phyloP scores from a whole-genome alignment of 148 eudicot genomes.

The Pouteria glomerata region DNA sequence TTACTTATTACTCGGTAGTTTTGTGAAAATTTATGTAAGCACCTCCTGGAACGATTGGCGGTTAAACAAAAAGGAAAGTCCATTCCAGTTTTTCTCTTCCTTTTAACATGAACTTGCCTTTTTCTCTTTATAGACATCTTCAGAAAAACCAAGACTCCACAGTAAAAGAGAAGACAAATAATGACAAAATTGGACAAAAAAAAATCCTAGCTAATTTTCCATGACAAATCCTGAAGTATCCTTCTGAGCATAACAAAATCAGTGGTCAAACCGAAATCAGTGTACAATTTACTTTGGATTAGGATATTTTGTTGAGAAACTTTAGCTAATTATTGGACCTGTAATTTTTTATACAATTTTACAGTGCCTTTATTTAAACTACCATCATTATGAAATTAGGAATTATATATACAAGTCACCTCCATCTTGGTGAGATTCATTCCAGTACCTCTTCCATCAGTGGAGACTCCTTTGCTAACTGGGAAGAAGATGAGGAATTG shows the following conservation, averaged over 20 bases:
- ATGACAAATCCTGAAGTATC: background rate
- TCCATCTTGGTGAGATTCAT: background rate
- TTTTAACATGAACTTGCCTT: background rate
- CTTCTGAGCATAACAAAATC: background rate
- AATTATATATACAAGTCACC: background rate
- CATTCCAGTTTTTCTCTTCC: background rate
- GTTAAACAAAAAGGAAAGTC: too few species aligned
- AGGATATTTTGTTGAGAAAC: background rate
- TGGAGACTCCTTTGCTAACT: slow-evolving; percentile 70
- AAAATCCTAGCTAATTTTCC: background rate
- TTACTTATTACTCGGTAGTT: too few species aligned
- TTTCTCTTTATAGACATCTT: background rate
- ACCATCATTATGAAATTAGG: background rate
- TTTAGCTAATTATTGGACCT: slow-evolving; percentile 5
- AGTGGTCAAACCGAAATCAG: background rate
- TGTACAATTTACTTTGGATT: too few species aligned
- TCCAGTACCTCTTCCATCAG: slow-evolving; percentile 75
- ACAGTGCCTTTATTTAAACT: background rate
- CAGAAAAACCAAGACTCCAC: background rate
- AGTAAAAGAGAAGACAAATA: background rate
- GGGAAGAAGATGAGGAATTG: slow-evolving; percentile 73
- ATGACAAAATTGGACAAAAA: too few species aligned
- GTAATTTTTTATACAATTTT: background rate
- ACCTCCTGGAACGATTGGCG: too few species aligned
- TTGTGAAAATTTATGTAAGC: too few species aligned